phyloP scores from a whole-genome alignment of 192 early-diverging fungal species.

The Diversispora eburnea region DNA sequence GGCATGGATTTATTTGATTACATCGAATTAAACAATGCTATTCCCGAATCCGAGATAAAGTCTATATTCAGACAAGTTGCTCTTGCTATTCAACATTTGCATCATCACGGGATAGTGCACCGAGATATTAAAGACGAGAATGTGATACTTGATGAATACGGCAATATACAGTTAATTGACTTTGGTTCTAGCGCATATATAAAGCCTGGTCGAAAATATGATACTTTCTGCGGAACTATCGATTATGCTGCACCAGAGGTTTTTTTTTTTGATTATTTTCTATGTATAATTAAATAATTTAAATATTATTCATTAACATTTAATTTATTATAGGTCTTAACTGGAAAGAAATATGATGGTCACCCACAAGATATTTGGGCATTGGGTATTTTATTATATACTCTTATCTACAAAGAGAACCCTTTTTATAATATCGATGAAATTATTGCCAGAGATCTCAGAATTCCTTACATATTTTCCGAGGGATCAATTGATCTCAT shows the following conservation, averaged over 20 bases:
- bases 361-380: conserved; percentile 85
- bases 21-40: conserved; percentile 57
- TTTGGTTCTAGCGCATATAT: conserved; percentile 73
- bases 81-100: conserved; percentile 56
- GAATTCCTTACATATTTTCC: conserved; percentile 54
- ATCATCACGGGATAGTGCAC: conserved; percentile 66
- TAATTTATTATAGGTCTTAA: conserved; percentile 34
- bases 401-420: conserved; percentile 66
- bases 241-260: conserved; percentile 77
- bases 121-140: conserved; percentile 91
- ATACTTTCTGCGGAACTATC: conserved; percentile 71
- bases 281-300: background rate
- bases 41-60: conserved; percentile 53
- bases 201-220: conserved; percentile 52
- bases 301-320: background rate
- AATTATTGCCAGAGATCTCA: conserved; percentile 55
- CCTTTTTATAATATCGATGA: conserved; percentile 69
- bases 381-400: conserved; percentile 74
- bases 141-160: conserved; percentile 62
- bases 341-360: conserved; percentile 63
- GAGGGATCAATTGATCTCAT: conserved; percentile 60
- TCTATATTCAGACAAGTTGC: conserved; percentile 58
- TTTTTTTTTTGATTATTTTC: background rate
- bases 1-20: conserved; percentile 70
- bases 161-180: conserved; percentile 72